These are phyloP conservation scores for Tillandsia fasciculata DNA, from an alignment of 176 grass and related monocot species.

Conservation along the genomic window DNA sequence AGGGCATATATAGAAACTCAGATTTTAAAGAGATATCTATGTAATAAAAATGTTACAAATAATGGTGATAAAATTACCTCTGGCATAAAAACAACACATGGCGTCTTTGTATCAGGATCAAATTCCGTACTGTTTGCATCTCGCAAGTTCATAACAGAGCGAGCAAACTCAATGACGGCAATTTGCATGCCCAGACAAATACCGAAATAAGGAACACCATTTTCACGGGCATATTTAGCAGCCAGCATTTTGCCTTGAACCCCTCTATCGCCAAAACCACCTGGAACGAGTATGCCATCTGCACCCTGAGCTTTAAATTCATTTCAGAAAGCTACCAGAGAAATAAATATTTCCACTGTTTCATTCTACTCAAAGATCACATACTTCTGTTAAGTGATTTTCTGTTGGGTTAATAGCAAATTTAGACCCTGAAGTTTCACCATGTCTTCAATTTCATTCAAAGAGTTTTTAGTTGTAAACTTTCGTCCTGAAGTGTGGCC, in stretches of 20 bases:
- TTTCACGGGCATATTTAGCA: constrained; percentile 89
- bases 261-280: constrained; percentile 90
- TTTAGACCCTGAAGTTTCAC: too few relatives aligned
- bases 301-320: constrained; percentile 46
- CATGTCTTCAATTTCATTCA: too few relatives aligned
- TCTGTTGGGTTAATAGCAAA: too few relatives aligned
- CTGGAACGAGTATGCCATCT: constrained; percentile 84
- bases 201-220: constrained; percentile 76
- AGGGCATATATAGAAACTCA: not conserved
- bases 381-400: not conserved
- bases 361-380: not conserved
- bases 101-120: constrained; percentile 50
- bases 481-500: too few relatives aligned
- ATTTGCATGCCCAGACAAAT: constrained; percentile 99
- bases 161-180: constrained; percentile 82
- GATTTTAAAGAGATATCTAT: constrained; percentile 2
- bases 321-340: constrained; percentile 12
- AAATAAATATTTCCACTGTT: not conserved
- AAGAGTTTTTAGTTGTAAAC: too few relatives aligned
- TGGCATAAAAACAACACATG: constrained; percentile 90
- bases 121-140: constrained; percentile 88
- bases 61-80: constrained; percentile 45
- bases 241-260: constrained; percentile 93
- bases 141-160: constrained; percentile 65
- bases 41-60: not conserved